Conservation (phyloP, 495 filamentous ascomycete species). For the Aspergillus asperescens region DNA sequence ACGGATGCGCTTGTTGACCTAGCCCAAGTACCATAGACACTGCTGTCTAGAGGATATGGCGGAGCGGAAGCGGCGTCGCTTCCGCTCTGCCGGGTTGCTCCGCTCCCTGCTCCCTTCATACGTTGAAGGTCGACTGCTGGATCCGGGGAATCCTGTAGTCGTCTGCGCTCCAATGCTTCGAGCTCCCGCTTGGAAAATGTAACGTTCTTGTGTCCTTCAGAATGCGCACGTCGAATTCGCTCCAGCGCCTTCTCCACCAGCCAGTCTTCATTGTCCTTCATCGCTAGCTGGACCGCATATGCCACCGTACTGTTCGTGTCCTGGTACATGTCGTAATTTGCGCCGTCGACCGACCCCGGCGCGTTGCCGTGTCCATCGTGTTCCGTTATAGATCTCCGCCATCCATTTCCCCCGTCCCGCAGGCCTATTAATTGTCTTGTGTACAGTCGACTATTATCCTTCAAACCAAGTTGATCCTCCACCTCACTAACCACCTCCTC, state of each 20-base stretch:
- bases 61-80: constrained; percentile 12
- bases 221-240: constrained; percentile 69
- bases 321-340: constrained; percentile 51
- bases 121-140: constrained; percentile 12
- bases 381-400: constrained; percentile 41
- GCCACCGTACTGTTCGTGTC: constrained; percentile 46
- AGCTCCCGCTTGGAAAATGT: constrained; percentile 68
- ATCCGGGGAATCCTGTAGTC: constrained; percentile 38
- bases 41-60: constrained; percentile 26
- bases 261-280: constrained; percentile 64
- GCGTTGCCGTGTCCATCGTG: constrained; percentile 46
- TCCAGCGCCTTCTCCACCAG: constrained; percentile 68
- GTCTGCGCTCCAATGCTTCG: constrained; percentile 67
- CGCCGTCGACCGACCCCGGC: constrained; percentile 46
- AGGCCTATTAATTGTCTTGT: constrained; percentile 24
- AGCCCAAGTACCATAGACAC: constrained; percentile 24
- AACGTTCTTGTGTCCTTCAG: constrained; percentile 68
- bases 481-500: constrained; percentile 71
- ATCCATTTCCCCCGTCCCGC: constrained; percentile 27
- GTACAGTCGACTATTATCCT: constrained; percentile 25
- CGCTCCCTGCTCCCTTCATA: constrained; percentile 15
- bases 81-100: constrained; percentile 21
- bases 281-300: constrained; percentile 48
- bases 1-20: constrained; percentile 12
- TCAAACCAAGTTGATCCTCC: constrained; percentile 54